These are phyloP conservation scores for Candida maris DNA, from an alignment of 805 yeast species.

Conservation along the genomic window DNA sequence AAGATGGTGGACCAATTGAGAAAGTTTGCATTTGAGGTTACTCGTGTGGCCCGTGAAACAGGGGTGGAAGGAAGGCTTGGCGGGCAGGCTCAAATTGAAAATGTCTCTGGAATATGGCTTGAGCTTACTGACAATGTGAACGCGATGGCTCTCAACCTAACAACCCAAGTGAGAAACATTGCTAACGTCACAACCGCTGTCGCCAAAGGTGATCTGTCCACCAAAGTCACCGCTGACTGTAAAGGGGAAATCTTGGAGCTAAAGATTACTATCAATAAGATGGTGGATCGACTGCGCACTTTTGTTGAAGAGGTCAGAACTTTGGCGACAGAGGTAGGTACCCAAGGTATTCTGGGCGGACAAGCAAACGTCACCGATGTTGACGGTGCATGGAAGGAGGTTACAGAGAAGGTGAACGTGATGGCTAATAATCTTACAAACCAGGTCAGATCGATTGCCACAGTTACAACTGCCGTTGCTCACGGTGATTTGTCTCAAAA, in stretches of 20 bases:
- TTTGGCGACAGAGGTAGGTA: constrained; percentile 84
- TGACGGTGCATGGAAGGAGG: constrained; percentile 85
- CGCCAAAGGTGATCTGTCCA: constrained; percentile 76
- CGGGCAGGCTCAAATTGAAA: constrained; percentile 78
- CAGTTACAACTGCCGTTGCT: constrained; percentile 89
- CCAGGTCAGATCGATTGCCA: constrained; percentile 85
- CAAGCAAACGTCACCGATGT: constrained; percentile 84
- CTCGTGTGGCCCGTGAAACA: constrained; percentile 83
- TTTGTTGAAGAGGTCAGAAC: constrained; percentile 82
- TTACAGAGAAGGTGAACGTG: constrained; percentile 83
- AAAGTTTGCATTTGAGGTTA: constrained; percentile 80
- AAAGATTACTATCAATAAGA: constrained; percentile 77
- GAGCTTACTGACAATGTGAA: constrained; percentile 83
- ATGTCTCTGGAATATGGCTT: constrained; percentile 85
- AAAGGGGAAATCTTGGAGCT: constrained; percentile 76
- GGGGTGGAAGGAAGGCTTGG: constrained; percentile 88
- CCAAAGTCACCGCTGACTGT: constrained; percentile 83
- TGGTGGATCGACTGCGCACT: constrained; percentile 84
- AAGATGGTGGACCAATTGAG: constrained; percentile 85
- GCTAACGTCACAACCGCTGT: constrained; percentile 88
- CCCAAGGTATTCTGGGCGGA: constrained; percentile 83
- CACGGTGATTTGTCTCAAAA: constrained; percentile 84
- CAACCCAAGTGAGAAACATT: constrained; percentile 84
- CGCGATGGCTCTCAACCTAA: constrained; percentile 84
- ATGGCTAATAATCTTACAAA: constrained; percentile 87